A percentile compares a stretch with the other conserved stretches of the same genome.
These are phyloP conservation scores for Emmonsiellopsis sp. DNA, from an alignment of 2,329 filamentous ascomycete species.

Conservation along the genomic window DNA sequence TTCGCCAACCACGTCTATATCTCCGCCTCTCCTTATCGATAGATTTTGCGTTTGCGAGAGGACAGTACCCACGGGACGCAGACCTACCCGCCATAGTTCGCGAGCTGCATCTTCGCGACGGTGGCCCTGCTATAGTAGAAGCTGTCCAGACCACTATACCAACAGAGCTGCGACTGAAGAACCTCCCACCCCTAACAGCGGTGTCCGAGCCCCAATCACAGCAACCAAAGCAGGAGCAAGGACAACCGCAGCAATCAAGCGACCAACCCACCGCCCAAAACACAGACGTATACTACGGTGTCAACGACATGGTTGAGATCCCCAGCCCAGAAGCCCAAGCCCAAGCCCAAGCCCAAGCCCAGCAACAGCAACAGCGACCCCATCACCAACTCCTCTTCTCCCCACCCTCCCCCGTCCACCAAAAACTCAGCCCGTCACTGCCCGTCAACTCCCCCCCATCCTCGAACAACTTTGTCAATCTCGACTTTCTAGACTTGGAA, in stretches of 20 bases:
- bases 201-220: not conserved
- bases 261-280: not conserved
- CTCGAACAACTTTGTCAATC: conserved; percentile 1
- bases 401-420: not conserved
- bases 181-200: not conserved
- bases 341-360: not conserved
- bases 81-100: conserved; percentile 8
- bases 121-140: not conserved
- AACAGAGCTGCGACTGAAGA: not conserved
- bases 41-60: conserved; percentile 7
- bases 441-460: not conserved
- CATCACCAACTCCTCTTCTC: not conserved
- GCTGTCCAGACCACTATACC: not conserved
- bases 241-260: not conserved
- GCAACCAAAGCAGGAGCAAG: not conserved
- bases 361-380: not conserved
- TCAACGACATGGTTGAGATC: not conserved
- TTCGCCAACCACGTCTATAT: conserved; percentile 7
- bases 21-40: conserved; percentile 8
- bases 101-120: conserved; percentile 1
- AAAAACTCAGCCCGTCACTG: not conserved
- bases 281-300: not conserved
- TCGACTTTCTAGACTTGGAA: conserved; percentile 9
- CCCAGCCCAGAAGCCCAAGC: not conserved
- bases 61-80: conserved; percentile 6